A percentile compares a stretch with the other conserved stretches of the same genome.
Evolutionary conservation across 2,329 filamentous ascomycete genomes (phyloP).

Genomic region (Hypoxylon sp.): DNA sequence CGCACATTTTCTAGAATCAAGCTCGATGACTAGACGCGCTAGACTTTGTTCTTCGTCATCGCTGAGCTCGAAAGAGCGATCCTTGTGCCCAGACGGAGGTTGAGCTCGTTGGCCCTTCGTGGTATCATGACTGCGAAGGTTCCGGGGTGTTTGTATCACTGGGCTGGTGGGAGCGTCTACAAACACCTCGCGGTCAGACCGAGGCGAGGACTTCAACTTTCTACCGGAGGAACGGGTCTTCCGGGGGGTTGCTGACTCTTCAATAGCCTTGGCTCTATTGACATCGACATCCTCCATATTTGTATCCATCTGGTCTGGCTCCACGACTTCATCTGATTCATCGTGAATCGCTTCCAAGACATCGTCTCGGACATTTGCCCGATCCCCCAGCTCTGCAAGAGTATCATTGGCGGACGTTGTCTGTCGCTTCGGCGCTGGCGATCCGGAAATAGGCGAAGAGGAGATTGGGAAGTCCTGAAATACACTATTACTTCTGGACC

Average conservation of each 20-base stretch:
- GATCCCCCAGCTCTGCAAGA: conserved; percentile 15
- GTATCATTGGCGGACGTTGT: conserved; percentile 8
- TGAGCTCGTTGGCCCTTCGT: conserved; percentile 8
- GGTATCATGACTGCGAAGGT: conserved; percentile 40
- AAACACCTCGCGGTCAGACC: conserved; percentile 61
- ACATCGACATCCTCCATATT: background rate
- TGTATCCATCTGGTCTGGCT: conserved; percentile 1
- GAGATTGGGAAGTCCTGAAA: conserved; percentile 65
- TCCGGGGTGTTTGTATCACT: conserved; percentile 48
- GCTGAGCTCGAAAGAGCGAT: conserved; percentile 52
- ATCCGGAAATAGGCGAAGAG: conserved; percentile 68
- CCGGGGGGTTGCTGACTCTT: conserved; percentile 36
- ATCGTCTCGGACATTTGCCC: conserved; percentile 5
- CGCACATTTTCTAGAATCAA: conserved; percentile 58
- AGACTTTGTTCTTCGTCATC: conserved; percentile 62
- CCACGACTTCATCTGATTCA: conserved; percentile 4
- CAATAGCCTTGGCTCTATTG: background rate
- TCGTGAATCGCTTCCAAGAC: conserved; percentile 5
- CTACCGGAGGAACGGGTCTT: conserved; percentile 35
- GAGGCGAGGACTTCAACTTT: conserved; percentile 54
- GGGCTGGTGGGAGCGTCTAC: conserved; percentile 64
- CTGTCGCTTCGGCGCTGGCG: conserved; percentile 58
- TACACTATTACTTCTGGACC: conserved; percentile 57
- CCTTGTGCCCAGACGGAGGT: conserved; percentile 33
- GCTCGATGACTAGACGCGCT: conserved; percentile 62